Conservation (phyloP, 345 rosid genomes). For the Pistacia vera region DNA sequence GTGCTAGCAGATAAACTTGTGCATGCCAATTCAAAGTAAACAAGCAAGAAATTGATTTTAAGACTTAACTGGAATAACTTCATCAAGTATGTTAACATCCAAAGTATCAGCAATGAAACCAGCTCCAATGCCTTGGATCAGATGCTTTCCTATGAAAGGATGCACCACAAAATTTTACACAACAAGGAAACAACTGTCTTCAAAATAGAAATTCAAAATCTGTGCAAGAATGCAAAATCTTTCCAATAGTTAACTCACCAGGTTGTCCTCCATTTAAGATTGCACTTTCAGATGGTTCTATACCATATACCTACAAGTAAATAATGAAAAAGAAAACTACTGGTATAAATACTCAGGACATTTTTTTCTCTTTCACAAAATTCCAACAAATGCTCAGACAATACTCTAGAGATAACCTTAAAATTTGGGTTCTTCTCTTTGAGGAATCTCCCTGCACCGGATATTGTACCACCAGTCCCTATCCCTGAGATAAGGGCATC, state of each 20-base stretch:
- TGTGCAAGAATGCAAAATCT: too few species aligned
- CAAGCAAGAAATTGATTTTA: neutral
- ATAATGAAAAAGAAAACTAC: neutral
- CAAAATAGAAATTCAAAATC: too few species aligned
- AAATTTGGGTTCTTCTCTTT: constrained; percentile 62
- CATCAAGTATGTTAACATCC: too few species aligned
- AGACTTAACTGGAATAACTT: constrained; percentile 41
- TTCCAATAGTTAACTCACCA: too few species aligned
- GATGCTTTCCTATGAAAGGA: constrained; percentile 40
- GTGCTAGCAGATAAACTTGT: neutral
- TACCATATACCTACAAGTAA: constrained; percentile 32
- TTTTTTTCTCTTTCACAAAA: too few species aligned
- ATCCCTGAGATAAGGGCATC: too few species aligned
- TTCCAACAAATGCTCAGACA: too few species aligned
- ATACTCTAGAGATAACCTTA: too few species aligned
- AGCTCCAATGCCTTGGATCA: constrained; percentile 55
- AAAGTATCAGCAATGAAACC: constrained; percentile 43
- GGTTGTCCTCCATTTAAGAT: constrained; percentile 35
- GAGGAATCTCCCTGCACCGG: constrained; percentile 58
- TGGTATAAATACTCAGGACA: too few species aligned
- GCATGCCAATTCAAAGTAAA: too few species aligned
- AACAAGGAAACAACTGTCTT: too few species aligned
- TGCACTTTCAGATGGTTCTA: constrained; percentile 52
- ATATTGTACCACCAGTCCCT: constrained; percentile 63
- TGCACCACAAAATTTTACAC: too few species aligned